These are phyloP conservation scores for Fusarium annulatum DNA, from an alignment of 2,329 filamentous ascomycete genomes.

Conservation along the genomic window DNA sequence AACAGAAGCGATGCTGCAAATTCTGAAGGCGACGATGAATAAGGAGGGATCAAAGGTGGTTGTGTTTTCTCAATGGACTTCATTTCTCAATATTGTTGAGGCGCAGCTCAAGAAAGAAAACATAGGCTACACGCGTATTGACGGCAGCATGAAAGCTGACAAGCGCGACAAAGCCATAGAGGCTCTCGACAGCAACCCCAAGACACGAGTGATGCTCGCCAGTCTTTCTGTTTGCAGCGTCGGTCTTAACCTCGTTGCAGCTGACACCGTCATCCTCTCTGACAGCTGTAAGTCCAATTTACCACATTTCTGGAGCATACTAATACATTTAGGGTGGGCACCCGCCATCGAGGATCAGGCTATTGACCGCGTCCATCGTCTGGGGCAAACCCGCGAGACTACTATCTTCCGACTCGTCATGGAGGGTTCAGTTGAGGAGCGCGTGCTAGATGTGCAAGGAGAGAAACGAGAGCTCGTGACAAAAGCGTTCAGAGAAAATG, in stretches of 20 bases:
- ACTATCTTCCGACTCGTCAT: constrained; percentile 86
- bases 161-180: constrained; percentile 78
- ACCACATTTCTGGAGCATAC: not conserved
- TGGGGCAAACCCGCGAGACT: constrained; percentile 83
- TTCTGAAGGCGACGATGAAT: constrained; percentile 75
- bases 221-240: constrained; percentile 86
- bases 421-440: constrained; percentile 83
- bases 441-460: constrained; percentile 80
- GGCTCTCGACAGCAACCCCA: constrained; percentile 72
- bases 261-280: constrained; percentile 84
- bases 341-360: constrained; percentile 94
- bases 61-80: constrained; percentile 82
- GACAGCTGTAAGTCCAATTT: constrained; percentile 71
- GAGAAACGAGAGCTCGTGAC: constrained; percentile 83
- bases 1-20: constrained; percentile 80
- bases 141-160: constrained; percentile 79
- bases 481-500: constrained; percentile 81
- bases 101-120: constrained; percentile 70
- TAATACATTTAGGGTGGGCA: constrained; percentile 75
- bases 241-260: constrained; percentile 85
- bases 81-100: constrained; percentile 78
- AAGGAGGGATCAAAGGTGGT: constrained; percentile 75
- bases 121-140: constrained; percentile 77
- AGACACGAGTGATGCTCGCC: constrained; percentile 81
- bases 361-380: constrained; percentile 85